Evolutionary conservation across 768 basidiomycete genomes (phyloP), one percentile per base, ranked within the genome.

Genomic region (Glaciozyma martinii): DNA sequence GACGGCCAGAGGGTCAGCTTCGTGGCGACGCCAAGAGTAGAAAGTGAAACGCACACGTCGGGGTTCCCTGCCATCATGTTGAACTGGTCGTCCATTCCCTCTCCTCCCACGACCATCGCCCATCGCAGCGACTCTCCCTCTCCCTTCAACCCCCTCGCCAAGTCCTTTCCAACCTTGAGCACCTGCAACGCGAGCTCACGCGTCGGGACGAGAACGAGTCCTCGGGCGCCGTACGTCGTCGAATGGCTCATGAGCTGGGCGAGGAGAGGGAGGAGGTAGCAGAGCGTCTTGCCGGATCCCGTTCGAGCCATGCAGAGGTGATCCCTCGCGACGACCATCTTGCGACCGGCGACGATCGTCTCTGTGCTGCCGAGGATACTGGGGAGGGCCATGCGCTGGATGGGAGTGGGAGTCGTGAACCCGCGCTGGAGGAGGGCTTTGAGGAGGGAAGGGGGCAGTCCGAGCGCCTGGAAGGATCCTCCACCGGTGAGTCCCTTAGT

Each of bases 401-500:
- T 98, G 0, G 95, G 95, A 0, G 95, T 99, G 19, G 95, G 95
- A 52, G 86, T 87, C 43, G 89, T 86, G 77, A 90, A 97, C 23
- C 94, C 94, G 73, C 94, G 87, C n/a, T 93, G 80, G 3, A 87
- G 86, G 46, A 98, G 79, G 3, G 90, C 86, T 58, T 90, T 85
- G 27, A 97, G 81, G 2, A 97, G 79, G 32, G 84, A 84, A 0
- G 91, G 90, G 68, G 88, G 84, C 13, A 97, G 82, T 63, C 89
- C 90, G 89, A 97, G 91, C 82, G 86, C 87, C 76, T 95, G 92
- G 72, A 95, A 97, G 68, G 90, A 94, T 25, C 92, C 92, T 37
- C 92, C 92, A 40, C 92, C 92, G 18, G 89, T 81, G 73, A 90
- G 86, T 23, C 85, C 75, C 73, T 86, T 89, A 25, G 79, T 77